Evolutionary conservation across 1,139 yeast genomes (phyloP).

Genomic region (Suhomyces kunorum): DNA sequence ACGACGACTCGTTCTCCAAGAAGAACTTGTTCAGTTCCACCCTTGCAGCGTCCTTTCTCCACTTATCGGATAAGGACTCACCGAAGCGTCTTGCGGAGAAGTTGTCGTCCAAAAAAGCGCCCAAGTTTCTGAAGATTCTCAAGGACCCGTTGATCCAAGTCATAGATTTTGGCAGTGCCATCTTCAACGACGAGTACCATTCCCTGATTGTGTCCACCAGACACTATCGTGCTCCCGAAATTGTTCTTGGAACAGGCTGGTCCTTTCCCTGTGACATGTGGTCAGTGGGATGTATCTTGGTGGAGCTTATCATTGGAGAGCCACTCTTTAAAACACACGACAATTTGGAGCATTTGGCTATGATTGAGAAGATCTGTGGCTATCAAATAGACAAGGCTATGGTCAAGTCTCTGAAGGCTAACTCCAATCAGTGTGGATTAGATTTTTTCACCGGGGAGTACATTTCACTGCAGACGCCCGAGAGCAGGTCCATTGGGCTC

Average conservation of each 20-base stretch:
- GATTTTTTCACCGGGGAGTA: constrained; percentile 40
- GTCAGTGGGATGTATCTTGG: constrained; percentile 93
- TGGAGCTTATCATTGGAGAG: constrained; percentile 92
- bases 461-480: constrained; percentile 16
- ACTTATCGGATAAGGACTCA: constrained; percentile 22
- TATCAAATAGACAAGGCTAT: constrained; percentile 39
- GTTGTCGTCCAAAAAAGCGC: constrained; percentile 26
- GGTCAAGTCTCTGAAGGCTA: constrained; percentile 37
- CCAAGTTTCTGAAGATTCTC: constrained; percentile 53
- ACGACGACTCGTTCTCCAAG: constrained; percentile 53
- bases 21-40: constrained; percentile 39
- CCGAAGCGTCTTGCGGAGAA: constrained; percentile 9
- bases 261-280: constrained; percentile 91
- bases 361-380: constrained; percentile 82
- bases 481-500: constrained; percentile 27
- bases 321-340: constrained; percentile 95
- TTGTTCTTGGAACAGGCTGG: constrained; percentile 92
- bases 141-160: constrained; percentile 80
- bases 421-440: constrained; percentile 46
- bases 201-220: constrained; percentile 89
- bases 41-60: constrained; percentile 33
- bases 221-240: constrained; percentile 97
- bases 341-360: constrained; percentile 88
- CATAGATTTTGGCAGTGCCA: constrained; percentile 95
- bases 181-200: constrained; percentile 92